These are phyloP conservation scores for Nemania abortiva DNA, from an alignment of 2,329 filamentous ascomycete species.

Conservation along the genomic window DNA sequence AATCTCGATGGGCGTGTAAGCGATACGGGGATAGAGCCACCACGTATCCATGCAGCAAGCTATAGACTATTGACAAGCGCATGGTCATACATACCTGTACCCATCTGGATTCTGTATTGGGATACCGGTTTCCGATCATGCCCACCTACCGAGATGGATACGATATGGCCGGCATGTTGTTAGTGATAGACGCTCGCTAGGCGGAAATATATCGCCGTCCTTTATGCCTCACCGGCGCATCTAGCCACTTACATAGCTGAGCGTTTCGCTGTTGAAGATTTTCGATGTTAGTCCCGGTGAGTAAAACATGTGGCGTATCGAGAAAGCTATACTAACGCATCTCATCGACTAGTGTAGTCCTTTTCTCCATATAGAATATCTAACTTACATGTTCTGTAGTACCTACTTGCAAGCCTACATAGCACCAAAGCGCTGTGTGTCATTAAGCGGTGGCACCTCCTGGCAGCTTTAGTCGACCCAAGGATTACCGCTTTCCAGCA, in stretches of 20 bases:
- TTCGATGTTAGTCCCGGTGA: neutral
- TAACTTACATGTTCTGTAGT: neutral
- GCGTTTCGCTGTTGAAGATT: neutral
- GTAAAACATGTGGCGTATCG: conserved; percentile 17
- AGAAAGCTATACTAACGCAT: neutral
- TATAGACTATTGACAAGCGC: conserved; percentile 31
- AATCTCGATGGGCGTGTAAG: conserved; percentile 27
- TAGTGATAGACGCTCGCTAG: neutral
- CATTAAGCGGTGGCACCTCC: conserved; percentile 21
- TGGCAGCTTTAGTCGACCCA: conserved; percentile 29
- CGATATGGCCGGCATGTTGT: neutral
- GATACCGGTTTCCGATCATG: conserved; percentile 19
- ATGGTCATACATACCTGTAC: conserved; percentile 15
- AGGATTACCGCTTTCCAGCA: conserved; percentile 11
- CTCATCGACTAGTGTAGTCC: neutral
- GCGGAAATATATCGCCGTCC: neutral
- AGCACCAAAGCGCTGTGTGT: conserved; percentile 13
- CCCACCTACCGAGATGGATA: neutral
- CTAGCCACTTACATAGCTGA: neutral
- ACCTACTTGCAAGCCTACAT: neutral
- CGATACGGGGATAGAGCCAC: conserved; percentile 35
- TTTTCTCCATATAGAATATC: neutral
- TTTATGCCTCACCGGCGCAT: neutral
- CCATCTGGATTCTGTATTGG: conserved; percentile 16
- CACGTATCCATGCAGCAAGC: conserved; percentile 40